phyloP scores from a whole-genome alignment of 345 rosid genomes.

The Populus pruinosa region DNA sequence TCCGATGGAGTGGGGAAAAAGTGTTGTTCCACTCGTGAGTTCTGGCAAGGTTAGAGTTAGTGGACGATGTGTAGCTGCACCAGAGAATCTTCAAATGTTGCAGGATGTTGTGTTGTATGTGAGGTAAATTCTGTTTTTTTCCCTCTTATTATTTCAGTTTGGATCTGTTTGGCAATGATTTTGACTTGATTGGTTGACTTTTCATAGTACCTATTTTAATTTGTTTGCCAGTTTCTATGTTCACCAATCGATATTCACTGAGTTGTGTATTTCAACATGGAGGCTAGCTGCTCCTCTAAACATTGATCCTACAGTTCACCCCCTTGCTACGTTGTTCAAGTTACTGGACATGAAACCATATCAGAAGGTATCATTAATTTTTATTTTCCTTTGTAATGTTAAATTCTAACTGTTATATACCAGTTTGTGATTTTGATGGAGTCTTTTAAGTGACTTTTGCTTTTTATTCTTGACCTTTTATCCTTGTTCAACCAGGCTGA shows the following conservation, averaged over 20 bases:
- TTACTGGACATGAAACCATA: conserved; percentile 42
- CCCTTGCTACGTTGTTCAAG: conserved; percentile 42
- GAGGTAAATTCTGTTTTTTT: conserved; percentile 13
- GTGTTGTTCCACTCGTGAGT: conserved; percentile 33
- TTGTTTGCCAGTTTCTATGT: conserved; percentile 36
- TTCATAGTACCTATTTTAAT: too few relatives aligned
- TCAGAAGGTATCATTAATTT: conserved; percentile 24
- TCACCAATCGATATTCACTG: conserved; percentile 39
- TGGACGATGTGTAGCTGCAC: conserved; percentile 45
- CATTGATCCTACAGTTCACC: conserved; percentile 32
- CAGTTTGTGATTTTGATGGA: background rate
- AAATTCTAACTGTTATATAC: background rate
- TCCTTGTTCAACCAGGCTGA: conserved; percentile 31
- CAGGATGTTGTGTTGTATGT: conserved; percentile 49
- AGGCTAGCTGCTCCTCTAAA: too few relatives aligned
- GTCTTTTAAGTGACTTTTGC: background rate
- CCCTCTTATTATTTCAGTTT: background rate
- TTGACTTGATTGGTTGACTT: background rate
- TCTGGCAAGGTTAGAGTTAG: conserved; percentile 36
- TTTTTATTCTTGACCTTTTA: background rate
- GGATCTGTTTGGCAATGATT: background rate
- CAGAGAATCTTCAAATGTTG: conserved; percentile 34
- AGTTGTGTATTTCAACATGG: conserved; percentile 25
- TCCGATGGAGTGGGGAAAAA: conserved; percentile 49
- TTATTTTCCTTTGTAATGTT: background rate